These are phyloP conservation scores for Hypericum perforatum DNA, from an alignment of 345 rosid genomes.

Conservation along the genomic window DNA sequence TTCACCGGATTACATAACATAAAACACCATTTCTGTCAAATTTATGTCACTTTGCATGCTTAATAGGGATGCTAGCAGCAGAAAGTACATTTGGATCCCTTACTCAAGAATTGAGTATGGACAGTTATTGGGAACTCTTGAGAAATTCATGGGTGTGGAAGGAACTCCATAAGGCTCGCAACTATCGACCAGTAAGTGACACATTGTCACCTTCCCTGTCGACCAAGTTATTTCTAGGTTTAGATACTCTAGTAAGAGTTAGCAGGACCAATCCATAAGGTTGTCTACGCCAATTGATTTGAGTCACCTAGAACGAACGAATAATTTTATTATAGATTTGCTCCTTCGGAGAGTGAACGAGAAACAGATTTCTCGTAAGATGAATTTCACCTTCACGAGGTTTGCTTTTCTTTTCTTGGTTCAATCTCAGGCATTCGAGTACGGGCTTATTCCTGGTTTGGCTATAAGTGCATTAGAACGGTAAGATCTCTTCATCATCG, in stretches of 20 bases:
- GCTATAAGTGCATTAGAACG: constrained; percentile 71
- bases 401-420: constrained; percentile 11
- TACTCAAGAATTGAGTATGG: constrained; percentile 46
- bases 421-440: constrained; percentile 59
- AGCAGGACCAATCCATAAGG: too few species aligned
- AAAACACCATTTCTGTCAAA: background rate
- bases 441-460: constrained; percentile 81
- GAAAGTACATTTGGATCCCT: constrained; percentile 73
- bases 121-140: constrained; percentile 60
- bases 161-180: constrained; percentile 67
- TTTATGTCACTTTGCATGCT: constrained; percentile 11
- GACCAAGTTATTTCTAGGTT: background rate
- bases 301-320: too few species aligned
- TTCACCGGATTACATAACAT: background rate
- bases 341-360: too few species aligned
- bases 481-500: constrained; percentile 34
- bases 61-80: constrained; percentile 89
- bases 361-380: too few species aligned
- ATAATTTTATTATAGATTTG: too few species aligned
- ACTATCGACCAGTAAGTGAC: constrained; percentile 79
- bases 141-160: constrained; percentile 86
- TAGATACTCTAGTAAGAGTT: background rate
- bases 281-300: too few species aligned
- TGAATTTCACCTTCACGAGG: background rate
- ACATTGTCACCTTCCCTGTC: constrained; percentile 1